These are phyloP conservation scores for Berberis thunbergii DNA, from an alignment of 164 flowering plant genomes.

Conservation along the genomic window DNA sequence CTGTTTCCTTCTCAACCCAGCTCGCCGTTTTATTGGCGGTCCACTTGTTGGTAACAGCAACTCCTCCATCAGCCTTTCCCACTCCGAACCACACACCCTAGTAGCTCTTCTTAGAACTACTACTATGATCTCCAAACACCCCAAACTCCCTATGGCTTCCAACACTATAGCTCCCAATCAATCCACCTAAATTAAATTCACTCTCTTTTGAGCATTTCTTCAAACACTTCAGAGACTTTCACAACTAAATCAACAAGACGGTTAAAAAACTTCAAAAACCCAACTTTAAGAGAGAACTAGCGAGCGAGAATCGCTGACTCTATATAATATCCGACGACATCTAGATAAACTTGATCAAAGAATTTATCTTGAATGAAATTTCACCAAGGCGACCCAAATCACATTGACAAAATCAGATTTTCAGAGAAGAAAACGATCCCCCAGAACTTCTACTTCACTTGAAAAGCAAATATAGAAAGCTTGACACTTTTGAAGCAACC, in stretches of 20 bases:
- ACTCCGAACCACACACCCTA: constrained; percentile 7
- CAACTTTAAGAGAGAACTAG: neutral
- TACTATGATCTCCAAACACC: constrained; percentile 2
- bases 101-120: neutral
- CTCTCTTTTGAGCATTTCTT: constrained; percentile 11
- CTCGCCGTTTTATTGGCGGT: constrained; percentile 75
- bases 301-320: neutral
- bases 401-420: neutral
- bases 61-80: constrained; percentile 34
- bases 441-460: neutral
- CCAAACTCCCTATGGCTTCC: constrained; percentile 4
- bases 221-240: neutral
- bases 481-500: constrained; percentile 4
- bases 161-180: neutral
- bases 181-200: neutral
- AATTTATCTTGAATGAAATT: neutral
- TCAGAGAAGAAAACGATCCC: neutral
- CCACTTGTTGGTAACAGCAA: constrained; percentile 53
- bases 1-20: constrained; percentile 80
- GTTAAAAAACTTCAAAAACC: neutral
- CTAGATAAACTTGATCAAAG: neutral
- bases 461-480: neutral
- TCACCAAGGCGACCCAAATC: neutral
- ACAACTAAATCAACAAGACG: neutral
- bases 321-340: neutral